Percentiles rank a stretch among this genome's conserved stretches.
phyloP scores from a whole-genome alignment of 2,329 filamentous ascomycete genomes.

The Alternaria incomplexa region DNA sequence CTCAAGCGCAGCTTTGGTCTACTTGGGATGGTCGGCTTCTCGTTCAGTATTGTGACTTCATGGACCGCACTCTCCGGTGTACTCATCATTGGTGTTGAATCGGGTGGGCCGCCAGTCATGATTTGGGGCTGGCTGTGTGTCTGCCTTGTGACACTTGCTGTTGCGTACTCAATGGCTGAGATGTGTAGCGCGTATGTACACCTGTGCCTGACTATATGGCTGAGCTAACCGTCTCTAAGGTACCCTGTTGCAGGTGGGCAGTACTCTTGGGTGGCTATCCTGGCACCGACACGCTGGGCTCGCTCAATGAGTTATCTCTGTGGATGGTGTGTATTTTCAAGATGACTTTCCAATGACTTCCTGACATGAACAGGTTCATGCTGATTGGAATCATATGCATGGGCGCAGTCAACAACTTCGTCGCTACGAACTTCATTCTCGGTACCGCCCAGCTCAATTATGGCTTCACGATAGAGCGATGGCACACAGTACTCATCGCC shows the following conservation, averaged over 20 bases:
- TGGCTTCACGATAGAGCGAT: constrained; percentile 59
- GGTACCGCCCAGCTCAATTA: constrained; percentile 61
- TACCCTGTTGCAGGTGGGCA: constrained; percentile 64
- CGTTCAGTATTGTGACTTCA: constrained; percentile 64
- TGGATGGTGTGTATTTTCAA: constrained; percentile 48
- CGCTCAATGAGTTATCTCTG: constrained; percentile 48
- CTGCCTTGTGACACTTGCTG: constrained; percentile 57
- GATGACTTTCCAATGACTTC: not conserved
- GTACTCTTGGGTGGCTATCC: constrained; percentile 64
- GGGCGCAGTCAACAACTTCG: constrained; percentile 62
- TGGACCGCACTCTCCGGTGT: constrained; percentile 65
- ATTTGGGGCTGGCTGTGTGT: constrained; percentile 64
- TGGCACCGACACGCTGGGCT: constrained; percentile 55
- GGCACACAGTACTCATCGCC: constrained; percentile 62
- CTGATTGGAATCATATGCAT: constrained; percentile 55
- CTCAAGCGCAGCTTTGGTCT: constrained; percentile 63
- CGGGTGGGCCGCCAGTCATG: constrained; percentile 65
- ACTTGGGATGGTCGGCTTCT: constrained; percentile 65
- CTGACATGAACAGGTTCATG: constrained; percentile 23
- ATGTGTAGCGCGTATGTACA: constrained; percentile 56
- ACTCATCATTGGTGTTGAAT: constrained; percentile 61
- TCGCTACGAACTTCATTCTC: constrained; percentile 62
- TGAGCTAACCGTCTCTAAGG: constrained; percentile 12
- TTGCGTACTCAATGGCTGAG: constrained; percentile 66
- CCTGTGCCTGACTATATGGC: not conserved